Evolutionary conservation across 2,329 filamentous ascomycete species (phyloP), one percentile per base, ranked within the genome.

Genomic region (Phyllosticta capitalensis): DNA sequence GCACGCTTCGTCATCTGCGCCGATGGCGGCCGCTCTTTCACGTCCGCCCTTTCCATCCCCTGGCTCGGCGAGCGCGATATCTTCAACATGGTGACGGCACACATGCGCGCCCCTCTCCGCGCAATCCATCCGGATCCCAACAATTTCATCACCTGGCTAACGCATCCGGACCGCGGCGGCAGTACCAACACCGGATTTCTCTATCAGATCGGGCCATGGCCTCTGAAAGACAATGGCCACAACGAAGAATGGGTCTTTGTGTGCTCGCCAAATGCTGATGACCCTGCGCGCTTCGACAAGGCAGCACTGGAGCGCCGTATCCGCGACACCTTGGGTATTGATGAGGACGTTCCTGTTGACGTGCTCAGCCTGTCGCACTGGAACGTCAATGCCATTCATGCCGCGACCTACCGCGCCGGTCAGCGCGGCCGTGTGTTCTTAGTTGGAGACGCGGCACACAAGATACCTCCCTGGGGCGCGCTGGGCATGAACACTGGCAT

Each of bases 401-500:
- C 69, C 1, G 64, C 66, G 30, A 60, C 55, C 5, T 73, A 69
- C 56, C 65, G 68, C 12, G 55, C 59, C 3, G 30, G 14, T 5
- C 12, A 24, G 12, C n/a, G 66, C 5, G n/a, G n/a, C n/a, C n/a
- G n/a, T n/a, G 61, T 71, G 48, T 72, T 75, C 61, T 68, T 74
- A 21, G 67, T 69, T 4, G 73, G 73, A 10, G 73, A 75, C 60
- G 69, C 72, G 3, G 72, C 73, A 0, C 73, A 75, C 63, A 64
- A 64, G 24, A 67, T 72, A 38, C 71, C 72, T 19, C 72, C 72
- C 0, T 71, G 68, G 64, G 71, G 71, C 17, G 72, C 68, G 5
- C 66, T 74, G 2, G 73, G 73, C 2, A 63, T 70, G 58, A 75
- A 75, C 57, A 73, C 71, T 1, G 72, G 71, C 12, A 64, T 74